phyloP scores from a whole-genome alignment of 1,284 basidiomycete species.

The Marasmius oreades region DNA sequence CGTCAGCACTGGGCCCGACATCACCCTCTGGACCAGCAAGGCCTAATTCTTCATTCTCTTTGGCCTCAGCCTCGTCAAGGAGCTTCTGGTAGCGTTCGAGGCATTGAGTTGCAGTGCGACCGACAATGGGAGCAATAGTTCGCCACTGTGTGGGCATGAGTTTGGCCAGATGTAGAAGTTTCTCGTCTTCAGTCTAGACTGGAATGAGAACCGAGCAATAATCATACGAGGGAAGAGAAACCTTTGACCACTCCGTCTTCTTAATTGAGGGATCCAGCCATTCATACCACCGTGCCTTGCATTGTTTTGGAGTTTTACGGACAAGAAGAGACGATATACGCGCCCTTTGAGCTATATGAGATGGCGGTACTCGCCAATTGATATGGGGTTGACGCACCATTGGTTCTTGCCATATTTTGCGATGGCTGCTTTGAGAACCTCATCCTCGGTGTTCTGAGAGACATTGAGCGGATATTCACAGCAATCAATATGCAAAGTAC shows the following conservation, averaged over 20 bases:
- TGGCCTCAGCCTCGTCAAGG: conserved; percentile 93
- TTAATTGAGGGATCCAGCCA: conserved; percentile 99
- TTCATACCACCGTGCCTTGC: conserved; percentile 99
- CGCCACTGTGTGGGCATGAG: conserved; percentile 99
- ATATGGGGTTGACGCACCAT: conserved; percentile 50
- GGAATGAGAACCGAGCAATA: conserved; percentile 6
- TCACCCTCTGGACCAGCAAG: conserved; percentile 81
- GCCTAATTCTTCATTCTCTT: conserved; percentile 91
- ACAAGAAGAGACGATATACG: conserved; percentile 98
- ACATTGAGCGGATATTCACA: conserved; percentile 17
- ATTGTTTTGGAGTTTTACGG: conserved; percentile 99
- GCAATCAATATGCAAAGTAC: conserved; percentile 27
- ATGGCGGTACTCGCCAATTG: background rate
- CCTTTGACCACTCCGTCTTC: conserved; percentile 99
- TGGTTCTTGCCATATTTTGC: conserved; percentile 98
- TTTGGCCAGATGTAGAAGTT: conserved; percentile 95
- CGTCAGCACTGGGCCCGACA: conserved; percentile 86
- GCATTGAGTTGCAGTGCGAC: conserved; percentile 98
- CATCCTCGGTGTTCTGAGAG: conserved; percentile 88
- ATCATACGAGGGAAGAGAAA: conserved; percentile 29
- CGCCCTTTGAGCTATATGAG: conserved; percentile 57
- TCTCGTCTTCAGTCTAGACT: conserved; percentile 90
- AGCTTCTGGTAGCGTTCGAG: conserved; percentile 98
- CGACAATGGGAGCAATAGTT: conserved; percentile 98
- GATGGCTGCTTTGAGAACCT: conserved; percentile 95